Evolutionary conservation across 192 early-diverging fungal species (phyloP).

Genomic region (Entomortierella parvispora): DNA sequence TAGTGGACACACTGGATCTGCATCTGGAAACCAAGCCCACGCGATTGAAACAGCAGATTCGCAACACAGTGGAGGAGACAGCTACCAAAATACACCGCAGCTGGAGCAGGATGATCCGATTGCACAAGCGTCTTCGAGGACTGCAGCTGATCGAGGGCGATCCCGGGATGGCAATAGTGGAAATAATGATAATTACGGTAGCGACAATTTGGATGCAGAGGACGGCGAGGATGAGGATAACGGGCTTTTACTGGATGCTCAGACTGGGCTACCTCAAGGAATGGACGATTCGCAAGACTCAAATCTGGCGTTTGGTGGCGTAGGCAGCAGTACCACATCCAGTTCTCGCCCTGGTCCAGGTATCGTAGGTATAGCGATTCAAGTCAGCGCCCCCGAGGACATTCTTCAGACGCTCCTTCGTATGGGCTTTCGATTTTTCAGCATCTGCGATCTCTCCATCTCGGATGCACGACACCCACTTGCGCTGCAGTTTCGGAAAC

Average conservation of each 20-base stretch:
- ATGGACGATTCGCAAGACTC: conserved; percentile 24
- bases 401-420: conserved; percentile 22
- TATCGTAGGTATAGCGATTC: conserved; percentile 41
- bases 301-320: conserved; percentile 38
- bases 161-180: too few species aligned
- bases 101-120: too few species aligned
- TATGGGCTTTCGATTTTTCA: conserved; percentile 46
- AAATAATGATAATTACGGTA: background rate
- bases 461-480: conserved; percentile 37
- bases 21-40: background rate
- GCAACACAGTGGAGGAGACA: background rate
- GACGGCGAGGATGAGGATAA: conserved; percentile 7
- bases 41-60: conserved; percentile 15
- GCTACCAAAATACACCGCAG: too few species aligned
- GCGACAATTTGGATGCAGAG: background rate
- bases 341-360: conserved; percentile 41
- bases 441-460: conserved; percentile 47
- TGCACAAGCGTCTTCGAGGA: too few species aligned
- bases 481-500: conserved; percentile 33
- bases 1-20: conserved; percentile 20
- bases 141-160: background rate
- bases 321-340: conserved; percentile 43
- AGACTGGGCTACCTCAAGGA: background rate
- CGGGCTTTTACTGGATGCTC: background rate
- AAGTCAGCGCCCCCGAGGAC: conserved; percentile 34